phyloP scores from a whole-genome alignment of 805 yeast species.

The Cyberlindnera xylosilytica region DNA sequence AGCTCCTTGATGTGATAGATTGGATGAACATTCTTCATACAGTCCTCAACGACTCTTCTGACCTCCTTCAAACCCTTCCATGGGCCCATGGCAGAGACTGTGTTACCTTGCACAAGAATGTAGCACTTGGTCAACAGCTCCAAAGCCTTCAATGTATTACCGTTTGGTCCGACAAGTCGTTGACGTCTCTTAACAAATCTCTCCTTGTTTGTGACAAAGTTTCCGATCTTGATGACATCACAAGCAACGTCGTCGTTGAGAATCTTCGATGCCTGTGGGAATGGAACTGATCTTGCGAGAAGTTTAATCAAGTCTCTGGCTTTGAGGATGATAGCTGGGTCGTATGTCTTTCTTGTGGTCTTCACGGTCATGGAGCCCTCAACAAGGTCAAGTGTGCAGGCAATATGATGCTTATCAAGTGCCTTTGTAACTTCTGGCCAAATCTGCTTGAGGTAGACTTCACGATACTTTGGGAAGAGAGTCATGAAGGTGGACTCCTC shows the following conservation, averaged over 20 bases:
- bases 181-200: constrained; percentile 94
- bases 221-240: constrained; percentile 94
- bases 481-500: constrained; percentile 96
- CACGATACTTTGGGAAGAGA: constrained; percentile 94
- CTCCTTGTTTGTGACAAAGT: constrained; percentile 83
- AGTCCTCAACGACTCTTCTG: constrained; percentile 93
- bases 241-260: constrained; percentile 91
- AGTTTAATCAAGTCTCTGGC: constrained; percentile 94
- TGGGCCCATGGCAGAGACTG: constrained; percentile 97
- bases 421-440: constrained; percentile 93
- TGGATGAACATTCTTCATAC: constrained; percentile 97
- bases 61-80: constrained; percentile 88
- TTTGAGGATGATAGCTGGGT: constrained; percentile 89
- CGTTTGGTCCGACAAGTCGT: constrained; percentile 93
- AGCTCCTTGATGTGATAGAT: constrained; percentile 95
- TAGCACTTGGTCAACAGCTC: constrained; percentile 95
- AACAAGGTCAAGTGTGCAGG: constrained; percentile 84
- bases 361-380: constrained; percentile 98
- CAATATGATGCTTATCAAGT: constrained; percentile 67
- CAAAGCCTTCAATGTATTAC: constrained; percentile 92
- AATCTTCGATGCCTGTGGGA: constrained; percentile 92
- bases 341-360: constrained; percentile 92
- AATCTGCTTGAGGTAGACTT: constrained; percentile 77
- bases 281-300: constrained; percentile 93
- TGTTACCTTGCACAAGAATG: constrained; percentile 93